Evolutionary conservation across 2,329 filamentous ascomycete species (phyloP), one percentile per base, ranked within the genome.

Genomic region (Fusarium hainanense): DNA sequence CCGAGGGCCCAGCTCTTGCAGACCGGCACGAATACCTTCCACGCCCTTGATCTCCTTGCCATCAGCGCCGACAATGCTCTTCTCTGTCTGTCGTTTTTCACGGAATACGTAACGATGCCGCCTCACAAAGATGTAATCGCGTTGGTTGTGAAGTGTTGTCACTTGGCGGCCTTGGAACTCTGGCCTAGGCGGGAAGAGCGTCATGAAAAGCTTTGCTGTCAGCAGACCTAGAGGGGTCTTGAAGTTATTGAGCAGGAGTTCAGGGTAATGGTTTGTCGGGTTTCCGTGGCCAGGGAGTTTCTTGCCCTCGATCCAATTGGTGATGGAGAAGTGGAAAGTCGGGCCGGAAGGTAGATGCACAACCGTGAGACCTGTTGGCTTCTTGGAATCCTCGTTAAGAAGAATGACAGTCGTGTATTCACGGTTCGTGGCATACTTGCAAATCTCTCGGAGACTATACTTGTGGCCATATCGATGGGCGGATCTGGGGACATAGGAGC

Each of bases 91-190:
- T 13, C 91, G 86, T 83, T 96, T 97, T 63, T 98, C 93, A 16
- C 96, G 88, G 82, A 99, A 98, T 3, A 97, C 88, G 77, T 99
- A 99, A 48, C 96, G 87, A 80, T 98, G 94, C 40, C 94, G 86
- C 7, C 96, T 87, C 54, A 98, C 87, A 79, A 99, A 99, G 74
- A 98, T 96, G 80, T 95, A 98, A 80, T 98, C 95, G 69, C 95
- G 91, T 83, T 97, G 94, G 74, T 98, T 98, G 80, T 98, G 94
- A 54, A 98, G 82, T 1, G 95, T 98, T 11, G 98, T 89, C 2
- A 98, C 94, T 76, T 98, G 94, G 25, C 95, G 85, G 7, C 95
- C 95, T 71, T 92, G 86, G 8, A 98, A 84, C 74, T 98, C 93
- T 0, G 96, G 95, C 44, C 89, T 88, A 0, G 90, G 88, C 0